Percentiles rank a stretch among this genome's conserved stretches.
Conservation (phyloP, 208 protist species). For the Leishmania guyanensis region DNA sequence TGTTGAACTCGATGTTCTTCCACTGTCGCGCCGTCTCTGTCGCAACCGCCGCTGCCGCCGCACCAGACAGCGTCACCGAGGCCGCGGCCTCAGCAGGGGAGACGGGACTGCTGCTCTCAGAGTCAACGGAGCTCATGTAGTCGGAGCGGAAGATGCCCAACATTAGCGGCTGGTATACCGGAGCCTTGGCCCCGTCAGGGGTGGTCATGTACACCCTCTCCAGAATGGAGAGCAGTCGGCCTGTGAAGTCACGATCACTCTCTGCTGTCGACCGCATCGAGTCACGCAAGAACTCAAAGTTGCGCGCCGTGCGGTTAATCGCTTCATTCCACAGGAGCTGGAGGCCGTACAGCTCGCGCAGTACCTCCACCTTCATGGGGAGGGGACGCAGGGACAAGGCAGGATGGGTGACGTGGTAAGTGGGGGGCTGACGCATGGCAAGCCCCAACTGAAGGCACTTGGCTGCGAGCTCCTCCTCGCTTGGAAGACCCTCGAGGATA, state of each 20-base stretch:
- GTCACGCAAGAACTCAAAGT: slow-evolving; percentile 62
- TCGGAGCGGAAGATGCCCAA: slow-evolving; percentile 94
- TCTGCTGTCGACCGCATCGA: slow-evolving; percentile 62
- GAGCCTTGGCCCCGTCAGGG: slow-evolving; percentile 16
- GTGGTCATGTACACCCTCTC: slow-evolving; percentile 67
- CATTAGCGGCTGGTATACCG: slow-evolving; percentile 79
- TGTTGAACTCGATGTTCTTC: slow-evolving; percentile 98
- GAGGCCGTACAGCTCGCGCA: slow-evolving; percentile 40
- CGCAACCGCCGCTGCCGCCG: background rate
- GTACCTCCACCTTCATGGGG: slow-evolving; percentile 40
- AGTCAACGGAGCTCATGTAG: slow-evolving; percentile 87
- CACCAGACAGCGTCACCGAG: background rate
- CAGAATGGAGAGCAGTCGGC: slow-evolving; percentile 82
- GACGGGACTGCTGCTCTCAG: background rate
- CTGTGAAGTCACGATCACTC: slow-evolving; percentile 85
- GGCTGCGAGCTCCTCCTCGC: slow-evolving; percentile 62
- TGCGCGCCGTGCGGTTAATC: slow-evolving; percentile 76
- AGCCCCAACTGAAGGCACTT: slow-evolving; percentile 81
- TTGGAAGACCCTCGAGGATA: slow-evolving; percentile 31
- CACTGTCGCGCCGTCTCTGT: slow-evolving; percentile 42
- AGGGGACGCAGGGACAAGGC: slow-evolving; percentile 65
- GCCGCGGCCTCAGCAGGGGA: background rate
- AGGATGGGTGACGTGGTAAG: slow-evolving; percentile 47
- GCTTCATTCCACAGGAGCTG: slow-evolving; percentile 86
- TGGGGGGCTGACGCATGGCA: slow-evolving; percentile 54